Conservation (phyloP, 2,329 filamentous ascomycete genomes). For the Chaetothyriales sp. region DNA sequence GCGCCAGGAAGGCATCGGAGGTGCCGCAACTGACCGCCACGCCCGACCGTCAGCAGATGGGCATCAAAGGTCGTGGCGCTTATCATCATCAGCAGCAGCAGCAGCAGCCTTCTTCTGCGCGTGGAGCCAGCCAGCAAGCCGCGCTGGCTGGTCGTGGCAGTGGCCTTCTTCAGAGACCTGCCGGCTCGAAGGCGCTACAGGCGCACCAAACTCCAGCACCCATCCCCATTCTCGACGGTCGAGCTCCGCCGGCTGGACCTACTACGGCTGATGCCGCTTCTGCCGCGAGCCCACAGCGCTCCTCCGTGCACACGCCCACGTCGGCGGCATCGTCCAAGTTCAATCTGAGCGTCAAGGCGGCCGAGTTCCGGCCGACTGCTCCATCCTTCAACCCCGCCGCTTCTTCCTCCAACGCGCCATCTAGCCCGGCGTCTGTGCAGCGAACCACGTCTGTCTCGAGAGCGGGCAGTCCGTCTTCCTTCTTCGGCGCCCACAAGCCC, state of each 20-base stretch:
- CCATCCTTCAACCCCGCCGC: slow-evolving; percentile 62
- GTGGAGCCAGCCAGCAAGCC: slow-evolving; percentile 26
- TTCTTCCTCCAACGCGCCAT: slow-evolving; percentile 46
- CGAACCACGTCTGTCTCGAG: slow-evolving; percentile 37
- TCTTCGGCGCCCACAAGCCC: slow-evolving; percentile 60
- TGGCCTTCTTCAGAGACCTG: slow-evolving; percentile 1
- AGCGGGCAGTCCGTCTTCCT: slow-evolving; percentile 36
- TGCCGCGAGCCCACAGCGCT: slow-evolving; percentile 30
- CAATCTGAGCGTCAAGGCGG: slow-evolving; percentile 40
- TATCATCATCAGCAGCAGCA: no score
- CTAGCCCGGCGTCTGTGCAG: slow-evolving; percentile 55
- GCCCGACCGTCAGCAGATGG: slow-evolving; percentile 35
- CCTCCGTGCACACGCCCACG: slow-evolving; percentile 37
- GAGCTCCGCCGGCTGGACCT: slow-evolving; percentile 61
- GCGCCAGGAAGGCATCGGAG: slow-evolving; percentile 37
- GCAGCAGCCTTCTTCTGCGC: slow-evolving; percentile 3
- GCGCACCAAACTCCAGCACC: slow-evolving; percentile 34
- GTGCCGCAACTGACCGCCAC: slow-evolving; percentile 24
- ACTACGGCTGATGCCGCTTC: slow-evolving; percentile 43
- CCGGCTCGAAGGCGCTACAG: background rate
- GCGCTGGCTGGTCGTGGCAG: slow-evolving; percentile 7
- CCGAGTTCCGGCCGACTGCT: slow-evolving; percentile 76
- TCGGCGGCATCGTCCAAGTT: slow-evolving; percentile 42
- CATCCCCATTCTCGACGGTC: slow-evolving; percentile 50
- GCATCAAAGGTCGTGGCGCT: slow-evolving; percentile 33